Evolutionary conservation across 192 early-diverging fungal genomes (phyloP).

Genomic region (Mortierella claussenii): DNA sequence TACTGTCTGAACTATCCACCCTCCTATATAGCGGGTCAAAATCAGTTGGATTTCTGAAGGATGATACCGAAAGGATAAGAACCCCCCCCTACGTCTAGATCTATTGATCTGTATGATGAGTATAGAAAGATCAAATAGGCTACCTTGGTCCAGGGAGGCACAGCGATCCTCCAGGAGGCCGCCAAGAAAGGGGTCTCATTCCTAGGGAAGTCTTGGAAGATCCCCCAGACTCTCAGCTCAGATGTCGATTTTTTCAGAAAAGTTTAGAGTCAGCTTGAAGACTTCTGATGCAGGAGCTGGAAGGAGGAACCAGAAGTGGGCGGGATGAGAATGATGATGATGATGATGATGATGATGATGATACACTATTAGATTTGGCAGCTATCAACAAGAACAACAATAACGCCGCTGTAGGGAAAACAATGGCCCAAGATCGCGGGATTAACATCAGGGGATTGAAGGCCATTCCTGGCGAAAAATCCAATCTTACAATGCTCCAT

Average conservation of each 20-base stretch:
- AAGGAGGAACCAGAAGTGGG: neutral
- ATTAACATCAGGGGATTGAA: slow-evolving; percentile 26
- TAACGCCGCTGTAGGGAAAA: neutral
- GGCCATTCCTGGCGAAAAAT: slow-evolving; percentile 21
- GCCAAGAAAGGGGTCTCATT: slow-evolving; percentile 19
- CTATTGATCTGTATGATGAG: slow-evolving; percentile 38
- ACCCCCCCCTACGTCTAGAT: slow-evolving; percentile 15
- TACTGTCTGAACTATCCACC: slow-evolving; percentile 45
- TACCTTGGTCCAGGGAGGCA: slow-evolving; percentile 22
- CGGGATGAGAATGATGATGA: neutral
- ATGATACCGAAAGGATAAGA: slow-evolving; percentile 19
- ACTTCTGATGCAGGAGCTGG: slow-evolving; percentile 8
- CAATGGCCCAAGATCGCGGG: slow-evolving; percentile 26
- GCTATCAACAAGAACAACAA: neutral
- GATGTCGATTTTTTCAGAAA: slow-evolving; percentile 43
- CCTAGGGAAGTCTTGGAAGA: slow-evolving; percentile 32
- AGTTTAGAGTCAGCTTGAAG: slow-evolving; percentile 32
- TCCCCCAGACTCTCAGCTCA: slow-evolving; percentile 14
- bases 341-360: slow-evolving; percentile 6
- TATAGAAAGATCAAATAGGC: slow-evolving; percentile 28
- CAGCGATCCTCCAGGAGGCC: slow-evolving; percentile 1
- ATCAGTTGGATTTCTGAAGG: slow-evolving; percentile 44
- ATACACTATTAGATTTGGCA: too few species aligned
- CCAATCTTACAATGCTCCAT: slow-evolving; percentile 20
- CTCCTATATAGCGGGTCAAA: slow-evolving; percentile 21